Evolutionary conservation across 768 basidiomycete species (phyloP).

Genomic region (Rhizopogon salebrosus): DNA sequence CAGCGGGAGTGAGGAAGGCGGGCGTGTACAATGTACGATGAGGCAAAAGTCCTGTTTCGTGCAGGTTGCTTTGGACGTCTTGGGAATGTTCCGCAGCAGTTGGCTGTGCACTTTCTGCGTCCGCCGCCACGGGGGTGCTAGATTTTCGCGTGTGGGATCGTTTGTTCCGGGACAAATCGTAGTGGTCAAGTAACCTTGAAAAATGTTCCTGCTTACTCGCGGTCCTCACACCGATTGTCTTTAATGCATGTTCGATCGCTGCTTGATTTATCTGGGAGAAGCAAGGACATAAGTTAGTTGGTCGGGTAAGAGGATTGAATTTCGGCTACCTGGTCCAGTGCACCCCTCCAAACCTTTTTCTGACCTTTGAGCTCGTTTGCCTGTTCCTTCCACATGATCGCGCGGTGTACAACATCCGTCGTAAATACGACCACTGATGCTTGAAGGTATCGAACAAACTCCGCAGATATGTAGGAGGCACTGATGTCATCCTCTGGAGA

Average conservation of each 20-base stretch:
- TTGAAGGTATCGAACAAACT: constrained; percentile 42
- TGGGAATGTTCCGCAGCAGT: constrained; percentile 3
- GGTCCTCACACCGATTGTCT: constrained; percentile 37
- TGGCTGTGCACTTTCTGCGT: constrained; percentile 14
- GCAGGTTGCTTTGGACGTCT: background rate
- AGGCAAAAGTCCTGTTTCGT: constrained; percentile 8
- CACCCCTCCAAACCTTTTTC: constrained; percentile 54
- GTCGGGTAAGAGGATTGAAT: background rate
- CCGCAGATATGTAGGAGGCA: constrained; percentile 21
- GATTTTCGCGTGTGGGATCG: constrained; percentile 3
- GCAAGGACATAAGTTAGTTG: background rate
- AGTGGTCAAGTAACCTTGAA: constrained; percentile 22
- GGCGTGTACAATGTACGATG: constrained; percentile 33
- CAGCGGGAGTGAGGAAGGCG: constrained; percentile 27
- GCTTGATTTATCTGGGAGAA: constrained; percentile 34
- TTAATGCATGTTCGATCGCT: constrained; percentile 45
- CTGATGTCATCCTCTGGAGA: constrained; percentile 14
- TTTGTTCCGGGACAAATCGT: constrained; percentile 7
- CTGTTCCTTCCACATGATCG: constrained; percentile 53
- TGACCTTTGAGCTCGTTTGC: constrained; percentile 53
- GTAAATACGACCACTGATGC: constrained; percentile 46
- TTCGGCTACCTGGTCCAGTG: background rate
- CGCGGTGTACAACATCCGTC: constrained; percentile 43
- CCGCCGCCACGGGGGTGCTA: background rate
- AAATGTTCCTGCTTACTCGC: constrained; percentile 39